These are phyloP conservation scores for Candida golubevii DNA, from an alignment of 805 yeast genomes.

Conservation along the genomic window DNA sequence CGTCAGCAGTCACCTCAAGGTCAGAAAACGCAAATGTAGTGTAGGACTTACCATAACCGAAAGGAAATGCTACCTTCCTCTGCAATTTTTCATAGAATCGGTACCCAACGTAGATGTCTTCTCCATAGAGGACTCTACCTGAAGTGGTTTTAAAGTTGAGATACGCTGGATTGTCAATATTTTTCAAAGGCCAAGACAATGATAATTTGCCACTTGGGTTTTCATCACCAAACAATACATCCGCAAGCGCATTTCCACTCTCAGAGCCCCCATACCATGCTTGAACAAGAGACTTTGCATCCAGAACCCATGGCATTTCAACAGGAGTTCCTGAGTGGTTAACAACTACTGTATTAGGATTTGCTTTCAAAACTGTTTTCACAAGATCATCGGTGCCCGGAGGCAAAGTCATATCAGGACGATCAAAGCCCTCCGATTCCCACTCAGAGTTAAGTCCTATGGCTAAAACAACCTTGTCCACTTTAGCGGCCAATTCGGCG, in stretches of 20 bases:
- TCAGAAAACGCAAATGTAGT: constrained; percentile 43
- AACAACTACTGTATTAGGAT: constrained; percentile 49
- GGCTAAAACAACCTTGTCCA: constrained; percentile 49
- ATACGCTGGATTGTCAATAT: constrained; percentile 55
- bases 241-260: constrained; percentile 55
- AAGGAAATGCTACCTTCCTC: constrained; percentile 50
- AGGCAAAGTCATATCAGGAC: constrained; percentile 49
- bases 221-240: constrained; percentile 54
- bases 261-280: constrained; percentile 60
- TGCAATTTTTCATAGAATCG: constrained; percentile 53
- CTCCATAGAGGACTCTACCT: constrained; percentile 58
- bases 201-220: constrained; percentile 61
- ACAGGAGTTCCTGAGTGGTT: constrained; percentile 62
- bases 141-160: constrained; percentile 47
- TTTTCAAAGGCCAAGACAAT: constrained; percentile 48
- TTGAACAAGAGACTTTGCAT: constrained; percentile 43
- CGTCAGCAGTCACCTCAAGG: constrained; percentile 25
- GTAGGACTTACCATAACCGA: constrained; percentile 62
- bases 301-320: constrained; percentile 48
- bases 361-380: constrained; percentile 40
- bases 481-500: constrained; percentile 44
- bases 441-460: constrained; percentile 52
- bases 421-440: constrained; percentile 60
- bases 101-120: constrained; percentile 63
- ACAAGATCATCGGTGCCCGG: constrained; percentile 44